These are phyloP conservation scores for Stevia rebaudiana DNA, from an alignment of 140 eudicot species.

Conservation along the genomic window DNA sequence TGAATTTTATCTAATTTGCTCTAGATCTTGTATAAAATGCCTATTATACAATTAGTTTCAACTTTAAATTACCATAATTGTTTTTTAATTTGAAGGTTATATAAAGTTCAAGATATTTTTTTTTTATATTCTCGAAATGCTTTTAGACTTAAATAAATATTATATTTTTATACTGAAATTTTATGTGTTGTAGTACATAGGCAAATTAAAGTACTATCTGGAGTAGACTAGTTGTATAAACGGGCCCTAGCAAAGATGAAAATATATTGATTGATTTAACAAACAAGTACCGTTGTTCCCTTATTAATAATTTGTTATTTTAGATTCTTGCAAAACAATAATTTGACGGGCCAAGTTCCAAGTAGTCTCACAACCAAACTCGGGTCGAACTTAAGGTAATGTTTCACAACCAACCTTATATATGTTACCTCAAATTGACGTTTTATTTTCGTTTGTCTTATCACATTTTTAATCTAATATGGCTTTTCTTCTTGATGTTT, in stretches of 20 bases:
- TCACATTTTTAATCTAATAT: not conserved
- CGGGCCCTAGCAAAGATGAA: constrained; percentile 2
- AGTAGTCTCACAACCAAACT: constrained; percentile 43
- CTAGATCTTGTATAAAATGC: not conserved
- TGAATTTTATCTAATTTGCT: not conserved
- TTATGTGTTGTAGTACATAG: constrained; percentile 1
- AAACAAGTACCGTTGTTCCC: constrained; percentile 18
- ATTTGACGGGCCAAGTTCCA: constrained; percentile 75
- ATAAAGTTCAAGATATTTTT: not conserved
- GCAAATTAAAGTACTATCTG: constrained; percentile 19
- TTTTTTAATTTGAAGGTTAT: not conserved
- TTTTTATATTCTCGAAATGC: not conserved
- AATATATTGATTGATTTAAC: not conserved
- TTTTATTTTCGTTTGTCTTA: not conserved
- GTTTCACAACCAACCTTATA: not conserved
- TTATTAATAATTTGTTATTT: constrained; percentile 5
- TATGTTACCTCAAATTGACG: too few relatives aligned
- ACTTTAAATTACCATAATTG: not conserved
- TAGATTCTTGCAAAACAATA: constrained; percentile 73
- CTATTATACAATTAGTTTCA: not conserved
- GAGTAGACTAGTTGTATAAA: constrained; percentile 14
- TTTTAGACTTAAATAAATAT: not conserved
- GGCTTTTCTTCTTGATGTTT: constrained; percentile 9
- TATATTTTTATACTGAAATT: too few relatives aligned
- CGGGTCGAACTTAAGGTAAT: constrained; percentile 57